Conservation (phyloP, 2,329 filamentous ascomycete genomes). For the Phialocephala subalpina region DNA sequence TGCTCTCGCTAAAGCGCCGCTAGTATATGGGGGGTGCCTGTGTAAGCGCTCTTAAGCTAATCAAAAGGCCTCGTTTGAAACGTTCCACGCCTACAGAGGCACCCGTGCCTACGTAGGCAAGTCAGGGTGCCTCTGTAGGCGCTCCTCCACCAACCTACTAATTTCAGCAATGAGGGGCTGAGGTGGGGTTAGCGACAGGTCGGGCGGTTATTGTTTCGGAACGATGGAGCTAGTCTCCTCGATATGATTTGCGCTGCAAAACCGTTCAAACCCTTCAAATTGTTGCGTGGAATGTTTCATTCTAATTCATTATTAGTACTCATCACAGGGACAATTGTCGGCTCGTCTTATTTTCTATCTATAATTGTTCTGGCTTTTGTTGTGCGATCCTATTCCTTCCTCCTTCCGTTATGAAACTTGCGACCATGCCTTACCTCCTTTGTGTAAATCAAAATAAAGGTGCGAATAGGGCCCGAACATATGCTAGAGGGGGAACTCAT, state of each 20-base stretch:
- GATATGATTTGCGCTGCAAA: background rate
- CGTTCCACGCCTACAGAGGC: no score
- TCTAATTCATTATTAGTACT: background rate
- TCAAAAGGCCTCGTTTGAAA: no score
- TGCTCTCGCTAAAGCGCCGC: no score
- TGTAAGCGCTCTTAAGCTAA: no score
- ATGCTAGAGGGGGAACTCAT: background rate
- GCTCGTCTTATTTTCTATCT: background rate
- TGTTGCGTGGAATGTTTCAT: background rate
- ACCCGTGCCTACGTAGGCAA: no score
- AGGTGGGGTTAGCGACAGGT: background rate
- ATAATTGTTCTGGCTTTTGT: background rate
- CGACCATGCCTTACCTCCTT: background rate
- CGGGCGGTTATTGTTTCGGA: conserved; percentile 6
- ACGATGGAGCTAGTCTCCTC: background rate
- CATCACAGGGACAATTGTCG: background rate
- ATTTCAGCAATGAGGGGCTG: background rate
- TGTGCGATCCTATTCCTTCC: background rate
- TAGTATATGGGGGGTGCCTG: no score
- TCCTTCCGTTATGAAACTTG: background rate
- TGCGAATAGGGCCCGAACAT: conserved; percentile 2
- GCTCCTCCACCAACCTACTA: no score
- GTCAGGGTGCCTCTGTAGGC: no score
- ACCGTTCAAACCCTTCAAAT: background rate
- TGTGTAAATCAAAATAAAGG: background rate